Base-by-base conservation (phyloP, 805 yeast genomes). In the Saccharomyces paradoxus region DNA sequence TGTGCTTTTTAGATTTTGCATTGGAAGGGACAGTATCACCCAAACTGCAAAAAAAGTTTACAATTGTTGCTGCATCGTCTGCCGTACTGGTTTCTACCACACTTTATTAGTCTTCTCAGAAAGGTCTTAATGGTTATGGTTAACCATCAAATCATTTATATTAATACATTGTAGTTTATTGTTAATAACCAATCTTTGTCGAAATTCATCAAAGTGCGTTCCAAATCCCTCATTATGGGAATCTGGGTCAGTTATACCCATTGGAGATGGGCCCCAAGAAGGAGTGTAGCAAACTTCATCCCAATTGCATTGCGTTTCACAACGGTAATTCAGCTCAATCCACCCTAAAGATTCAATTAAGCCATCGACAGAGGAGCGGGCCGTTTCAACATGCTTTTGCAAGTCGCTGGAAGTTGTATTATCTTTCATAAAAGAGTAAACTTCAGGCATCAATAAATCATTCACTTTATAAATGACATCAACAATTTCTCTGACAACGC, bases 191-290 rank as follows among this genome's bases (percentile, higher is more conserved):
- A 46, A 53, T 50, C 67, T 55, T 2, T 58, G 57, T 2, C 55
- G 50, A 1, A 29, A 29, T 2, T 53, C 51, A 48, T 65, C 70
- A 24, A 32, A 61, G 44, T 63, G 62, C 48, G 58, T 61, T 21
- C 64, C 67, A 29, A 53, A 53, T 9, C 41, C 31, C 10, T 53
- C 47, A 4, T 47, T 48, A 4, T 50, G 55, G 6, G 53, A 51
- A 22, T 48, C 51, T 3, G 60, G 60, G 1, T 32, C 5, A 1
- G 71, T 71, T 77, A 79, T 74, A 0, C 79, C 78, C 26, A 80
- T 48, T 3, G 83, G 83, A 0, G 77, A 69, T 2, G 85, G 86
- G 0, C 77, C 86, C 86, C 86, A 81, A 0, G 83, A 77, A 1
- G 86, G 86, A 14, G 80, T 74, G 53, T 73, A 81, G 58, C 86